Evolutionary conservation across 2,329 filamentous ascomycete genomes (phyloP).

Genomic region (Drechslerella dactyloides): DNA sequence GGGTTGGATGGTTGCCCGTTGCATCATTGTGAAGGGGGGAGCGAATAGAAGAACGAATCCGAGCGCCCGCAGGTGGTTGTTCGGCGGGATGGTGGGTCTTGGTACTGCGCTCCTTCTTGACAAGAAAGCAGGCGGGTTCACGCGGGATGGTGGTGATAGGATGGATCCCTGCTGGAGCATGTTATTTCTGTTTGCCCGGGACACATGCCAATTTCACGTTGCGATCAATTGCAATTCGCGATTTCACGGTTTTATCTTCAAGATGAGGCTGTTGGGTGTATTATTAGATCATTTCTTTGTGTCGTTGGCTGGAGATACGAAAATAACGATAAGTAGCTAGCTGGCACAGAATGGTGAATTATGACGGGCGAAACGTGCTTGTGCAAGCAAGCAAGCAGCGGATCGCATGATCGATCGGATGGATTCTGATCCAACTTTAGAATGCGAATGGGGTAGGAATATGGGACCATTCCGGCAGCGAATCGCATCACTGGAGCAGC

Average conservation of each 20-base stretch:
- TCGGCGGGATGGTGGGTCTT: constrained; percentile 20
- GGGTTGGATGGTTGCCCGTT: constrained; percentile 3
- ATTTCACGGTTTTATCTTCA: too few relatives aligned
- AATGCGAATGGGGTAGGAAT: not conserved
- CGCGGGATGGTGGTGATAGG: constrained; percentile 30
- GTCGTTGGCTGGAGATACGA: constrained; percentile 1
- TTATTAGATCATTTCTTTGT: not conserved
- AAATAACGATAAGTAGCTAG: not conserved
- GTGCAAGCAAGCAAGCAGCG: too few relatives aligned
- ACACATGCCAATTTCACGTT: not conserved
- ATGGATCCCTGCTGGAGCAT: not conserved
- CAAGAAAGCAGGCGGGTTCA: constrained; percentile 23
- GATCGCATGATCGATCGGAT: too few relatives aligned
- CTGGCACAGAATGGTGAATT: not conserved
- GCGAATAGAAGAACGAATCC: constrained; percentile 32
- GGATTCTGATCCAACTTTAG: not conserved
- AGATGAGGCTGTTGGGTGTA: not conserved
- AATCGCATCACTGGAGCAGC: not conserved
- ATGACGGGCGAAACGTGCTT: too few relatives aligned
- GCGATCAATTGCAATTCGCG: not conserved
- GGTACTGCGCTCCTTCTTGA: constrained; percentile 1
- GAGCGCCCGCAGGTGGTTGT: constrained; percentile 16
- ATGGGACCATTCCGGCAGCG: not conserved
- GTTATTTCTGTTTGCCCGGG: constrained; percentile 13
- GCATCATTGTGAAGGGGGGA: constrained; percentile 1